A percentile compares a stretch with the other conserved stretches of the same genome.
phyloP scores from a whole-genome alignment of 2,329 filamentous ascomycete genomes.

The Penicillium sp. region DNA sequence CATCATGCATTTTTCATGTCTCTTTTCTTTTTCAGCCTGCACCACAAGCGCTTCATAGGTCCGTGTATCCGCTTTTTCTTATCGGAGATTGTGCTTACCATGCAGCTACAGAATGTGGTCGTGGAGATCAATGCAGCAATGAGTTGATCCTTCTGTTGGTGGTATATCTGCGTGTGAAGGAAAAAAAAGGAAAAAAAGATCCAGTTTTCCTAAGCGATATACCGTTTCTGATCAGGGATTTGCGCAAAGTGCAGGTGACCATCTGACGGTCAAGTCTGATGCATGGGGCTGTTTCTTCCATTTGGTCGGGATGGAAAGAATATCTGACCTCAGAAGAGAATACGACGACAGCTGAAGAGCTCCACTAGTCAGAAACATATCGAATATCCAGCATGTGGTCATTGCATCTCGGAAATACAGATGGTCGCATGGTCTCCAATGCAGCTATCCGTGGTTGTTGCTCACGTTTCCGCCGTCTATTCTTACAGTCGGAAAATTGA shows the following conservation, averaged over 20 bases:
- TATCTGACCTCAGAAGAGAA: conserved; percentile 2
- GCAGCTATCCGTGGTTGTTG: conserved; percentile 24
- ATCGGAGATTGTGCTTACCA: conserved; percentile 3
- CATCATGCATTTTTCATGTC: background rate
- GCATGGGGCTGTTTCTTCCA: background rate
- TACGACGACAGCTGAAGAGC: conserved; percentile 2
- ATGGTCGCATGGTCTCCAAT: conserved; percentile 17
- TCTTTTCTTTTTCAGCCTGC: background rate
- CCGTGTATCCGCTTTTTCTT: conserved; percentile 7
- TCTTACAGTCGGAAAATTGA: background rate
- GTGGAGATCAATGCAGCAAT: background rate
- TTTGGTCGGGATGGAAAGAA: conserved; percentile 17
- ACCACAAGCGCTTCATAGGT: background rate
- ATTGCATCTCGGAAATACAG: conserved; percentile 15
- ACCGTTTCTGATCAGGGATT: background rate
- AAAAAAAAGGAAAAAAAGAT: background rate
- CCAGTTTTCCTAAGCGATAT: background rate
- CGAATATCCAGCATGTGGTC: background rate
- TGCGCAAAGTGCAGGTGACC: conserved; percentile 10
- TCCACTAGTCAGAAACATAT: background rate
- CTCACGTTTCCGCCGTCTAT: background rate
- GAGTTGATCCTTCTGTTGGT: background rate
- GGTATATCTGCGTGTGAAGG: background rate
- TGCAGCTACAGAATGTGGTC: background rate
- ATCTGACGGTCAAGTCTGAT: conserved; percentile 11